These are phyloP conservation scores for Cercophora sp. DNA, from an alignment of 495 filamentous ascomycete species.

Conservation along the genomic window DNA sequence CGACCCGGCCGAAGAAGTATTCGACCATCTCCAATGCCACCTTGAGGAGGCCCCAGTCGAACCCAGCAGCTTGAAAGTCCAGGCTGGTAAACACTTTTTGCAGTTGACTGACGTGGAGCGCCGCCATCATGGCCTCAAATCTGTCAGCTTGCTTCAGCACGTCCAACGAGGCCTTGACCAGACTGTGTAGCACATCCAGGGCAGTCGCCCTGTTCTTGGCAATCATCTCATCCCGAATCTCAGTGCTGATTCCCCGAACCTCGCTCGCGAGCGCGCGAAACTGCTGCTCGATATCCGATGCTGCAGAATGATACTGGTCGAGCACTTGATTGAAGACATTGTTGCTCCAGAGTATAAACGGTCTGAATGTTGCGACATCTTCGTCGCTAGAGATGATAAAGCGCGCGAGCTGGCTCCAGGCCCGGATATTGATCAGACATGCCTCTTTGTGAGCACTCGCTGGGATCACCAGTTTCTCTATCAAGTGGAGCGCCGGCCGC, in stretches of 20 bases:
- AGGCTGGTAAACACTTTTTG: conserved; percentile 43
- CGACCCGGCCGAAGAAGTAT: conserved; percentile 34
- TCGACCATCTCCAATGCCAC: conserved; percentile 37
- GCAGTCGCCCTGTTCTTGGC: conserved; percentile 42
- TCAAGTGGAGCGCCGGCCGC: conserved; percentile 64
- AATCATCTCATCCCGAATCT: conserved; percentile 39
- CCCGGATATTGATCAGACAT: conserved; percentile 73
- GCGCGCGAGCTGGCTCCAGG: conserved; percentile 74
- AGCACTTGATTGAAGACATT: conserved; percentile 47
- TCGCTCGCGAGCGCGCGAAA: conserved; percentile 37
- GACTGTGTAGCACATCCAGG: conserved; percentile 40
- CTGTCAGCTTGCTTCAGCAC: conserved; percentile 34
- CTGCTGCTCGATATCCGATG: conserved; percentile 47
- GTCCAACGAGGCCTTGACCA: conserved; percentile 37
- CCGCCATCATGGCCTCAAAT: conserved; percentile 34
- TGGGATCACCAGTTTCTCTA: conserved; percentile 76
- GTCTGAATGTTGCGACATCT: conserved; percentile 46
- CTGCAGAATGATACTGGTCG: conserved; percentile 46
- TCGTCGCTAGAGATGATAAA: conserved; percentile 66
- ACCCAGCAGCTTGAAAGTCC: conserved; percentile 31
- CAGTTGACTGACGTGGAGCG: conserved; percentile 38
- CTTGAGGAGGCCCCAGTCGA: conserved; percentile 42
- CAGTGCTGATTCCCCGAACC: conserved; percentile 33
- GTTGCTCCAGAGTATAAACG: conserved; percentile 67
- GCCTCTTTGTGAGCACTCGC: conserved; percentile 78